Conservation (phyloP, 768 basidiomycete genomes). For the Austroboletus eburneus region DNA sequence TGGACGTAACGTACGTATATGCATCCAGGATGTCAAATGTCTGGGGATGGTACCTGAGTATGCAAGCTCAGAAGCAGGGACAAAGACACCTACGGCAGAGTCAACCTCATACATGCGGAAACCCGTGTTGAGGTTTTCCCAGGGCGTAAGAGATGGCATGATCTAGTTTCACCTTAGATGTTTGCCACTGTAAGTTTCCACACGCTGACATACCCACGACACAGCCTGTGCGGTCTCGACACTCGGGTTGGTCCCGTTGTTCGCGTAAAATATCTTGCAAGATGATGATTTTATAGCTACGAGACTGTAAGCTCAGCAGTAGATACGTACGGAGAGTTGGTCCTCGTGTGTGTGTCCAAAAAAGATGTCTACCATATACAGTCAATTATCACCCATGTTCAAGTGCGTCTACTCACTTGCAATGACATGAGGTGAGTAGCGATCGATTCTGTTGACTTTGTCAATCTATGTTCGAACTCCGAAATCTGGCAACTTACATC, state of each 20-base stretch:
- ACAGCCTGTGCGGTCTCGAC: constrained; percentile 50
- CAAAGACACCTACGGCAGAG: constrained; percentile 24
- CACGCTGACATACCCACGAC: constrained; percentile 37
- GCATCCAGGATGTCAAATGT: constrained; percentile 73
- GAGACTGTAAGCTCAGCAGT: background rate
- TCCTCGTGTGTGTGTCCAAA: constrained; percentile 75
- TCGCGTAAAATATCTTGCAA: constrained; percentile 64
- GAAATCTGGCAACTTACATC: constrained; percentile 32
- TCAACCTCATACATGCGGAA: constrained; percentile 48
- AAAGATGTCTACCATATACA: constrained; percentile 47
- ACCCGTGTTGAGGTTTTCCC: constrained; percentile 68
- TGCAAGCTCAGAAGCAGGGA: background rate
- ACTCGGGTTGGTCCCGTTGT: constrained; percentile 59
- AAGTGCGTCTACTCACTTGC: constrained; percentile 31
- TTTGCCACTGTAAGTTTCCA: too few species aligned
- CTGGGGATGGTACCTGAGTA: constrained; percentile 28
- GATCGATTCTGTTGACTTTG: constrained; percentile 34
- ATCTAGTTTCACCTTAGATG: constrained; percentile 3
- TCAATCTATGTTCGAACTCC: background rate
- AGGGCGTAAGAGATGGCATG: constrained; percentile 60
- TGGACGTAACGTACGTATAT: constrained; percentile 49
- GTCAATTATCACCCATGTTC: background rate
- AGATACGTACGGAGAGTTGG: constrained; percentile 46
- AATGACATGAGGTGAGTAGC: constrained; percentile 46
- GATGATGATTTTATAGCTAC: background rate